These are phyloP conservation scores for Aspergillus melleus DNA, from an alignment of 2,329 filamentous ascomycete species.

Conservation along the genomic window DNA sequence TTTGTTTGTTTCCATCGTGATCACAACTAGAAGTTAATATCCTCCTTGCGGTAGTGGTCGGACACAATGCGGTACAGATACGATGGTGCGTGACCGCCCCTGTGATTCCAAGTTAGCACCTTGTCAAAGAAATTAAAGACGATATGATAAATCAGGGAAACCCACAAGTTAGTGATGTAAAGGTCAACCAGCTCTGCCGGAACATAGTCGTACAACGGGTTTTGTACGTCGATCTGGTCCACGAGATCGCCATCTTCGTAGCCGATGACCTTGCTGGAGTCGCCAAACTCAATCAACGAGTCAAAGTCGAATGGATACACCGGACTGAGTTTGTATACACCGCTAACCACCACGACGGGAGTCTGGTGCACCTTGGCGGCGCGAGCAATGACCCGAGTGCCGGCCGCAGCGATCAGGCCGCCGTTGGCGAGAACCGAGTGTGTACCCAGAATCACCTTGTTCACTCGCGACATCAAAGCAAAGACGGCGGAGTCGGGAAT, in stretches of 20 bases:
- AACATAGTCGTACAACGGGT: slow-evolving; percentile 80
- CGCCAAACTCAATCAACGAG: slow-evolving; percentile 81
- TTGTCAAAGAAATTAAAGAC: slow-evolving; percentile 5
- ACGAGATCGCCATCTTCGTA: slow-evolving; percentile 80
- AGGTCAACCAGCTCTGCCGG: slow-evolving; percentile 65
- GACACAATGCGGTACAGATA: slow-evolving; percentile 66
- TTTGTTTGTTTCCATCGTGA: not conserved
- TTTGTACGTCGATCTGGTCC: slow-evolving; percentile 73
- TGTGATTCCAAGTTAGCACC: slow-evolving; percentile 28
- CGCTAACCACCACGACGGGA: slow-evolving; percentile 84
- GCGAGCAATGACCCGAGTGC: slow-evolving; percentile 78
- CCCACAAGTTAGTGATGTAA: slow-evolving; percentile 76
- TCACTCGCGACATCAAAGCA: slow-evolving; percentile 91
- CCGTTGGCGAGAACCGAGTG: slow-evolving; percentile 87
- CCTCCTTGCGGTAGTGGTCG: slow-evolving; percentile 65
- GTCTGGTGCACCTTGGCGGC: slow-evolving; percentile 80
- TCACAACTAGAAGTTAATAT: slow-evolving; percentile 51
- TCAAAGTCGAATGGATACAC: slow-evolving; percentile 83
- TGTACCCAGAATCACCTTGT: slow-evolving; percentile 90
- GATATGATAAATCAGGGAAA: slow-evolving; percentile 17
- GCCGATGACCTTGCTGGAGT: slow-evolving; percentile 71
- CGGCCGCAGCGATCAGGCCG: slow-evolving; percentile 77
- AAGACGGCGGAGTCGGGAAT: slow-evolving; percentile 84
- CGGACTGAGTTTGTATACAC: slow-evolving; percentile 91
- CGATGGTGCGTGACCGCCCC: slow-evolving; percentile 63